Conservation (phyloP, 2,329 filamentous ascomycete species). For the Cordyceps javanica region DNA sequence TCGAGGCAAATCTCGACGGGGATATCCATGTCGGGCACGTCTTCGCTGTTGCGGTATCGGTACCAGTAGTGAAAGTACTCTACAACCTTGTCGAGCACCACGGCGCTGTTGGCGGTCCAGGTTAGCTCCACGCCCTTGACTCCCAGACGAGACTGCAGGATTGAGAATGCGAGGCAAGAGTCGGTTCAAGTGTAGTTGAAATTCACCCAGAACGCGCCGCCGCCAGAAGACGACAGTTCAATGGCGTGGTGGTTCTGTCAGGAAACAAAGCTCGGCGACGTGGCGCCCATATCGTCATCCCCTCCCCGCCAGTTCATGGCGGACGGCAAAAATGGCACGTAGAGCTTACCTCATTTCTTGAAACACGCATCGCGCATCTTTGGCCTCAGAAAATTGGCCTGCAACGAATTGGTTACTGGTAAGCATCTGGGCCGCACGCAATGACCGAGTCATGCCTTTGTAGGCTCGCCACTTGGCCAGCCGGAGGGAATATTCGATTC, state of each 20-base stretch:
- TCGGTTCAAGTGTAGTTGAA: constrained; percentile 62
- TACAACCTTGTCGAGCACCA: constrained; percentile 72
- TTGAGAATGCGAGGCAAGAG: constrained; percentile 21
- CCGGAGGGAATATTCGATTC: constrained; percentile 7
- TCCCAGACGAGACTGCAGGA: neutral
- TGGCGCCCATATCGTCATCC: constrained; percentile 31
- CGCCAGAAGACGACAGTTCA: constrained; percentile 15
- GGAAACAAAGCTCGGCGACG: constrained; percentile 31
- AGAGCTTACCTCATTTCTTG: constrained; percentile 64
- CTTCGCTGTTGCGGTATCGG: constrained; percentile 61
- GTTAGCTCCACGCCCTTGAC: constrained; percentile 20
- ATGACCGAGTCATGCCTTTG: neutral
- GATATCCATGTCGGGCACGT: constrained; percentile 76
- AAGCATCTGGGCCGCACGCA: constrained; percentile 16
- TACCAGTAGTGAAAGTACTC: constrained; percentile 83
- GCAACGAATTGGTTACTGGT: constrained; percentile 10
- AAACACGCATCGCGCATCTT: constrained; percentile 58
- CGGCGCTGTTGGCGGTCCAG: constrained; percentile 44
- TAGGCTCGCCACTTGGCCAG: constrained; percentile 20
- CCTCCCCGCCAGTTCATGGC: constrained; percentile 13
- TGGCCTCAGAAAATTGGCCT: constrained; percentile 61
- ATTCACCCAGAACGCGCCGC: constrained; percentile 41
- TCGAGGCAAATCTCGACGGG: constrained; percentile 73
- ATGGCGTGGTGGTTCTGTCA: constrained; percentile 37
- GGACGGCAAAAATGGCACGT: constrained; percentile 12